Base-by-base conservation (phyloP, 176 grass and related monocot genomes). In the Musa itinerans region DNA sequence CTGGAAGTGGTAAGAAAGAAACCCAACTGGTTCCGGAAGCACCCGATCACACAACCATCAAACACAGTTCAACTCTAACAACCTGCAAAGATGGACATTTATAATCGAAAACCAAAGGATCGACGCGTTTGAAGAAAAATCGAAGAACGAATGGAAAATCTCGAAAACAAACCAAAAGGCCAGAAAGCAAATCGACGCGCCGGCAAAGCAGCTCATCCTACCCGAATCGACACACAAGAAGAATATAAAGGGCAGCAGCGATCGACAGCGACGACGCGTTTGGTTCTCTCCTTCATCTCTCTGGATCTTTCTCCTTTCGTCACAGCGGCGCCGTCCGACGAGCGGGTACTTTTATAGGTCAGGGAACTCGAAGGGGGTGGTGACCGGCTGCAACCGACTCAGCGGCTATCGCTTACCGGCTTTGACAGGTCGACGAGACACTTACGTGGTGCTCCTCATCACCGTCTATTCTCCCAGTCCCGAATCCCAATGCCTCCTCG, bases 261-360 rank as follows among this genome's bases (percentile, higher is more conserved):
- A 72, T 53, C 69, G 15, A 72, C 2, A 72, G 15, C 1, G 20
- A 62, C 57, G 17, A 2, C 57, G 57, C 15, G 3, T 15, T 19
- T 43, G 57, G 17, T n/a, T 9, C 9, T 21, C 57, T 62, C 20
- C 56, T 13, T 9, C 57, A 19, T n/a, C 20, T 7, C 57, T 15
- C 15, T 11, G 15, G 34, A 43, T 13, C 51, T 52, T 19, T 49
- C 69, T n/a, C 69, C 20, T 53, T 72, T 24, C 21, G 34, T 72
- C 21, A 50, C 50, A 15, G 16, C 69, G 69, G 50, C 69, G 69
- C 69, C 69, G 69, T 53, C 69, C 50, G 69, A 51, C 50, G 51
- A 24, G 10, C 19, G 11, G 20, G 19, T 23, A 16, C 19, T 4
- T 50, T 53, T 72, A 72, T 72, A 24, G 50, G 51, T 6, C 34